A percentile compares a stretch with the other conserved stretches of the same genome.
Conservation (phyloP, 2,329 filamentous ascomycete species). For the Penicillium sp. region DNA sequence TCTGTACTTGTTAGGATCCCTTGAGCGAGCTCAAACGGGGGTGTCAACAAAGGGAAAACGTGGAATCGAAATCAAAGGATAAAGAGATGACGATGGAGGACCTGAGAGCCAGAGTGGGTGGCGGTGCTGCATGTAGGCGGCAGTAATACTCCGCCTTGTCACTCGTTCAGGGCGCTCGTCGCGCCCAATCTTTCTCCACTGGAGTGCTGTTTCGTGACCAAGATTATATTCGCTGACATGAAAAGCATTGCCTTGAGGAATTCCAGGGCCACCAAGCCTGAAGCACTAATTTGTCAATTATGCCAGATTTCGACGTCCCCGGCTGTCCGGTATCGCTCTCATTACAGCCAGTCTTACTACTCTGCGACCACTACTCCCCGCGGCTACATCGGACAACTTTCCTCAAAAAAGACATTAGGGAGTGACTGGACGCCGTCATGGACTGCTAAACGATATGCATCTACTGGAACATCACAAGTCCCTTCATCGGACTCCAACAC, state of each 20-base stretch:
- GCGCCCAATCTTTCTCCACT: constrained; percentile 20
- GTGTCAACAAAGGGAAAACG: constrained; percentile 23
- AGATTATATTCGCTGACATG: constrained; percentile 32
- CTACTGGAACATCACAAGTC: constrained; percentile 19
- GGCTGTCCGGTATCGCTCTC: constrained; percentile 23
- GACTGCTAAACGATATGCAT: constrained; percentile 24
- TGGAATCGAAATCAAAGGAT: constrained; percentile 9
- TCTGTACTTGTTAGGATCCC: background rate
- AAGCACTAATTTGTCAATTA: constrained; percentile 43
- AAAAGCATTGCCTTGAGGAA: constrained; percentile 40
- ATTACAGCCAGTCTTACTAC: constrained; percentile 28
- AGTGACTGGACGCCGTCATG: constrained; percentile 9
- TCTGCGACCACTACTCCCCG: constrained; percentile 20
- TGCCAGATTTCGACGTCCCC: constrained; percentile 40
- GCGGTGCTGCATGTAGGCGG: constrained; percentile 27
- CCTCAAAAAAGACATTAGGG: constrained; percentile 20
- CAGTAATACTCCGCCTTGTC: constrained; percentile 38
- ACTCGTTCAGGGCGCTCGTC: constrained; percentile 6
- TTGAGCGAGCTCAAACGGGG: constrained; percentile 16
- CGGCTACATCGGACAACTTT: constrained; percentile 24
- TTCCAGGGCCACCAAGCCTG: constrained; percentile 29
- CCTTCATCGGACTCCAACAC: constrained; percentile 24
- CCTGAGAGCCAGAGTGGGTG: constrained; percentile 21
- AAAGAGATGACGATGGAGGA: constrained; percentile 29
- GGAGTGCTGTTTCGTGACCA: background rate